Base-by-base conservation (phyloP, 352 stramenopile species). In the Globisporangium nodosum region DNA sequence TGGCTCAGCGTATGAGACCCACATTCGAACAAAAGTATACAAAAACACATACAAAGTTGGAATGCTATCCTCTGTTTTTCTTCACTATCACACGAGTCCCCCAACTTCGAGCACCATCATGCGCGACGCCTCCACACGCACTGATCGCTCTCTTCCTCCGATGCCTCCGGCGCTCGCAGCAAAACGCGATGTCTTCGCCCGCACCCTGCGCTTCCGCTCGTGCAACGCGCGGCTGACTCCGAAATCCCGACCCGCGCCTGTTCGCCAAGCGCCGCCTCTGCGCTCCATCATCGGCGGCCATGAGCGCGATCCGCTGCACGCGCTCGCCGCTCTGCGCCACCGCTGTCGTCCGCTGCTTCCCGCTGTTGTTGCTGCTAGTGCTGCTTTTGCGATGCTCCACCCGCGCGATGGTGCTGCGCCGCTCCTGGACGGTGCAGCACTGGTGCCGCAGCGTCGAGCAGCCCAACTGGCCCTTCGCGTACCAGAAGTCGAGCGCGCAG, bases 401-500 rank as follows among this genome's bases (percentile, higher is more conserved):
- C 4, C n/a, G 54, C 0, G 71, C 58, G 7, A 91, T 90, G 69
- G 79, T 95, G 56, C 58, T 97, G 43, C 72, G 67, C n/a, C 88
- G 87, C 1, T 65, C 87, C 9, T 97, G 88, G 88, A 97, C 78
- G 0, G 84, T 71, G 8, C 76, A 95, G 73, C 73, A 75, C 18
- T 97, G 88, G 86, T 98, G 95, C 56, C 63, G 81, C 39, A 91
- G 70, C 58, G 88, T 97, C 7, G 70, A 78, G 47, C 65, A 78
- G 16, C 90, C 93, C 21, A 68, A 81, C 15, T 99, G 90, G 90
- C 96, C 96, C 13, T 98, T 98, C 58, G 89, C 92, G 16, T 98
- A 98, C 71, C 78, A 90, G 58, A 98, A 98, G 68, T 67, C 63
- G 21, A 20, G 46, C 3, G 45, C 49, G 2, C 87, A 97, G 62